Conservation (phyloP, 2,329 filamentous ascomycete species). For the Hypoxylon sp. region DNA sequence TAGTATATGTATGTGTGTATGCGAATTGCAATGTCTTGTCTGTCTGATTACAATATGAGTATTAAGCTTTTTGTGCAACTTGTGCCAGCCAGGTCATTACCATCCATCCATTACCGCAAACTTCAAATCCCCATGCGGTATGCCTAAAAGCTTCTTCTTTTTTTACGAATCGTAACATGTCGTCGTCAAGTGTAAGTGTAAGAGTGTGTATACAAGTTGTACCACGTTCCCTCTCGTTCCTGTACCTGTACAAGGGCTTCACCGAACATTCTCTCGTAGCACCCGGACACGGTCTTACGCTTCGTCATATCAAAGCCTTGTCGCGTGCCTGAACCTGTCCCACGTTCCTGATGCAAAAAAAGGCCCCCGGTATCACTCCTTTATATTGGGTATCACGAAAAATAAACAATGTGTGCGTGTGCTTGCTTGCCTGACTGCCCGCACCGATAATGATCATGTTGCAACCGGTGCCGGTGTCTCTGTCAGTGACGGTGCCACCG, state of each 20-base stretch:
- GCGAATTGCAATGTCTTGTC: conserved; percentile 15
- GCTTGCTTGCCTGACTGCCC: neutral
- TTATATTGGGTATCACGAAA: conserved; percentile 37
- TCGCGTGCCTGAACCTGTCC: conserved; percentile 25
- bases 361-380: conserved; percentile 30
- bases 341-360: conserved; percentile 30
- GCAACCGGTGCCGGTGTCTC: too few relatives aligned
- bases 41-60: conserved; percentile 33
- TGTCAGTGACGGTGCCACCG: too few relatives aligned
- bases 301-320: conserved; percentile 19
- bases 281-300: conserved; percentile 34
- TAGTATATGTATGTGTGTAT: conserved; percentile 15
- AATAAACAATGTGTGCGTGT: conserved; percentile 16
- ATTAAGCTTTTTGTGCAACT: conserved; percentile 41
- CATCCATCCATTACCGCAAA: conserved; percentile 43
- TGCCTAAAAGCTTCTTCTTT: conserved; percentile 29
- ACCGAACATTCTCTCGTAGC: conserved; percentile 22
- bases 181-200: conserved; percentile 33
- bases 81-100: too few relatives aligned
- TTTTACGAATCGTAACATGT: conserved; percentile 39
- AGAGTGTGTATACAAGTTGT: too few relatives aligned
- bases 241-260: conserved; percentile 27
- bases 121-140: conserved; percentile 18
- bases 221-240: conserved; percentile 16
- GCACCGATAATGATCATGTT: conserved; percentile 22